phyloP scores from a whole-genome alignment of 2,329 filamentous ascomycete species.

The Diaporthe citrichinensis region DNA sequence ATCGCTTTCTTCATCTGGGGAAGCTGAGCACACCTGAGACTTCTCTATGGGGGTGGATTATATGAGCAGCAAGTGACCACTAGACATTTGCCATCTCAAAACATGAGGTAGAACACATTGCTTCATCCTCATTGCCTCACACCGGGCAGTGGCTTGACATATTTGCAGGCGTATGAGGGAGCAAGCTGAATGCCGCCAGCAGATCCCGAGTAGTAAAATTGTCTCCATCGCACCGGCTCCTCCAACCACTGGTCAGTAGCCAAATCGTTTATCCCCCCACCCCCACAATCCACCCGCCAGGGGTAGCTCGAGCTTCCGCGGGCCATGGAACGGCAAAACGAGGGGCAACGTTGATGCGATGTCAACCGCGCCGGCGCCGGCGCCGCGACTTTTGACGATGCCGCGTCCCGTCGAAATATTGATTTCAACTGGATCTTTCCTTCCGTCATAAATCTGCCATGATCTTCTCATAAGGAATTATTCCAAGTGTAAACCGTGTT shows the following conservation, averaged over 20 bases:
- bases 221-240: too few species aligned
- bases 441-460: too few species aligned
- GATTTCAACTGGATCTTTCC: background rate
- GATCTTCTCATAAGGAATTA: background rate
- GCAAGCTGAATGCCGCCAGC: background rate
- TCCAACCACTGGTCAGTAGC: constrained; percentile 5
- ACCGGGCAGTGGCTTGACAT: background rate
- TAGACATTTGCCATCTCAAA: background rate
- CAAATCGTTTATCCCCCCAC: constrained; percentile 32
- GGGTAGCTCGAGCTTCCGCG: constrained; percentile 17
- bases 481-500: background rate
- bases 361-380: constrained; percentile 20
- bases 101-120: background rate
- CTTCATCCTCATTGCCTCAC: background rate
- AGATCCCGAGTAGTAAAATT: background rate
- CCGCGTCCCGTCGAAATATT: background rate
- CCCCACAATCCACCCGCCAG: constrained; percentile 10
- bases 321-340: constrained; percentile 21
- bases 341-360: constrained; percentile 31
- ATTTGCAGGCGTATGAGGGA: background rate
- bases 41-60: background rate
- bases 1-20: background rate
- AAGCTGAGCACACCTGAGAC: background rate
- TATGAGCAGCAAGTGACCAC: background rate
- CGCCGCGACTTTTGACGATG: constrained; percentile 25